These are phyloP conservation scores for Datura wrightii DNA, from an alignment of 257 asterid species.

Conservation along the genomic window DNA sequence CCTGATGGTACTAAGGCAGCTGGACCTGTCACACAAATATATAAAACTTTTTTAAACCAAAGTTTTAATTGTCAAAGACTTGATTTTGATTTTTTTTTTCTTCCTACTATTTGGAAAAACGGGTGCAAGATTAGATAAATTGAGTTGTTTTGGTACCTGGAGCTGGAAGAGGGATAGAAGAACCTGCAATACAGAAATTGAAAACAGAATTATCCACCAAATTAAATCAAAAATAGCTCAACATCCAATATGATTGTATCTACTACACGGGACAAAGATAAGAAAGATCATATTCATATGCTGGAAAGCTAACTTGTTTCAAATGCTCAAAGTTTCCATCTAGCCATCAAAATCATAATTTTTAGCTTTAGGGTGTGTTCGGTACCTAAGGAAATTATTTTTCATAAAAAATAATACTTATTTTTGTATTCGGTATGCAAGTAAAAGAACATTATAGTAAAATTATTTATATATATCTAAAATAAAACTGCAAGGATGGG, in stretches of 20 bases:
- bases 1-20: conserved; percentile 33
- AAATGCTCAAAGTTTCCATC: too few relatives aligned
- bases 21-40: conserved; percentile 42
- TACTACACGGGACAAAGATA: too few relatives aligned
- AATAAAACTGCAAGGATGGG: too few relatives aligned
- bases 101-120: not conserved
- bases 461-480: too few relatives aligned
- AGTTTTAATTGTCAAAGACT: not conserved
- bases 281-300: too few relatives aligned
- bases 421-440: too few relatives aligned
- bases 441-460: too few relatives aligned
- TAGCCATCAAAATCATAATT: too few relatives aligned
- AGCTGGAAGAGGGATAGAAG: conserved; percentile 64
- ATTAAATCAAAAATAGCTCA: not conserved
- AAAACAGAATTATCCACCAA: not conserved
- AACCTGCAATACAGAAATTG: conserved; percentile 38
- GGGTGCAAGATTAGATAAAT: not conserved
- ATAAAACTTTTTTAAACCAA: not conserved
- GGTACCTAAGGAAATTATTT: too few relatives aligned
- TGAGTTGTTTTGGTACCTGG: conserved; percentile 52
- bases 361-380: too few relatives aligned
- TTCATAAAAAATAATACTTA: too few relatives aligned
- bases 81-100: not conserved
- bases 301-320: too few relatives aligned
- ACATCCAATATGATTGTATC: not conserved